Base-by-base conservation (phyloP, 257 asterid species). In the Solanum corneliomulleri region DNA sequence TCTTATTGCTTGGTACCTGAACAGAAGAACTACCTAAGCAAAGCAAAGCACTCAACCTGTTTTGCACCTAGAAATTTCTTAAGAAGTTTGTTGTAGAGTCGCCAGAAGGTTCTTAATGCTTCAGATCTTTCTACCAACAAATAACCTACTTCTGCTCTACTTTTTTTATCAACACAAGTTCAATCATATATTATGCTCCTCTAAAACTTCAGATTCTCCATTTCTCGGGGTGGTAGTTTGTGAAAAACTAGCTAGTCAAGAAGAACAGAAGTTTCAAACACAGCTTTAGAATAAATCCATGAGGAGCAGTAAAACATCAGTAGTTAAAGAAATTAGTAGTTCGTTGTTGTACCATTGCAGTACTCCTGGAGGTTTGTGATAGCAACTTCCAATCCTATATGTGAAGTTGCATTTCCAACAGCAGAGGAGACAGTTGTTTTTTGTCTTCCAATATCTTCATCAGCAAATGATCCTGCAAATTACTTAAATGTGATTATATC, bases 331-430 rank as follows among this genome's bases (percentile, higher is more conserved):
- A 85, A 64, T 74, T 60, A 82, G 84, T 47, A 80, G 64, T 82
- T 86, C 6, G 74, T 64, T 49, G 49, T 29, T 90, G 87, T 86
- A 96, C 99, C 99, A 49, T 97, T 97, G 92, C 98, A 96, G 85
- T 97, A 97, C 72, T 97, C 99, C 92, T 97, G 99, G 87, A 97
- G 99, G 90, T 97, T 96, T 80, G 96, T 91, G 85, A 97, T 98
- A 86, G 99, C 99, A 86, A 97, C 99, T 93, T 97, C 99, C 91
- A 97, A 91, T 87, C 99, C 99, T 93, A 97, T 93, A 92, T 97
- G 94, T 75, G 99, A 98, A 33, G 98, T 89, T 76, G 98, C 98
- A 89, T 93, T 96, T 87, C 98, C 99, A 71, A 89, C 91, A 77
- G 90, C 95, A 66, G 98, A 90, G 27, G 98, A 87, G 89, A 76